Evolutionary conservation across 306 rosid species (phyloP).

Genomic region (Vigna reflexopilosa): DNA sequence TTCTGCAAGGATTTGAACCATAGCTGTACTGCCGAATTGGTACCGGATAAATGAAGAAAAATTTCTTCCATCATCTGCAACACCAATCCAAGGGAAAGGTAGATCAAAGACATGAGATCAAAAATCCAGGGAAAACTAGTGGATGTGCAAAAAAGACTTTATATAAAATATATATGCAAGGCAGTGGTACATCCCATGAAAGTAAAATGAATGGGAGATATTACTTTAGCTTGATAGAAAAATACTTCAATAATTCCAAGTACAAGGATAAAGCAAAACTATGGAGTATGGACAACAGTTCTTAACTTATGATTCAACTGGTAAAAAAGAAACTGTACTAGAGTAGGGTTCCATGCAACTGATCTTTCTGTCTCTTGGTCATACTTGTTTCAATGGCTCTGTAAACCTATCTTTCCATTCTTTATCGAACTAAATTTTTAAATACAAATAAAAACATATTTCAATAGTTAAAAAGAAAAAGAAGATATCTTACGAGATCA

Average conservation of each 20-base stretch:
- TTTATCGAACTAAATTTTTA: conserved; percentile 4
- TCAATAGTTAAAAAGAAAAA: conserved; percentile 29
- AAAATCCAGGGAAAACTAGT: conserved; percentile 33
- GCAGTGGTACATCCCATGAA: conserved; percentile 10
- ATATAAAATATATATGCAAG: conserved; percentile 36
- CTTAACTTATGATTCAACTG: conserved; percentile 30
- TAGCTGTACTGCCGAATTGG: conserved; percentile 82
- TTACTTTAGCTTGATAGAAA: conserved; percentile 27
- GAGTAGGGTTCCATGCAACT: conserved; percentile 7
- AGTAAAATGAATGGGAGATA: conserved; percentile 27
- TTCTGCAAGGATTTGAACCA: conserved; percentile 97
- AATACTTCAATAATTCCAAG: conserved; percentile 4
- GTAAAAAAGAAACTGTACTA: conserved; percentile 15
- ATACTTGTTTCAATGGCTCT: conserved; percentile 34
- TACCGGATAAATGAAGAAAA: conserved; percentile 86
- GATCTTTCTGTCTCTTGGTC: conserved; percentile 30
- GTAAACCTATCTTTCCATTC: conserved; percentile 32
- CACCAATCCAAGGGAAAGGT: conserved; percentile 47
- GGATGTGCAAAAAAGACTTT: conserved; percentile 7
- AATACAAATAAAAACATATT: background rate
- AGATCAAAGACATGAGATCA: conserved; percentile 12
- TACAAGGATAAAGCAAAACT: conserved; percentile 32
- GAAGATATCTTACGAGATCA: conserved; percentile 75
- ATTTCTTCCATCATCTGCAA: conserved; percentile 96
- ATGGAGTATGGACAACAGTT: conserved; percentile 25